Conservation (phyloP, 768 basidiomycete species). For the Naganishia vaughanmartiniae region DNA sequence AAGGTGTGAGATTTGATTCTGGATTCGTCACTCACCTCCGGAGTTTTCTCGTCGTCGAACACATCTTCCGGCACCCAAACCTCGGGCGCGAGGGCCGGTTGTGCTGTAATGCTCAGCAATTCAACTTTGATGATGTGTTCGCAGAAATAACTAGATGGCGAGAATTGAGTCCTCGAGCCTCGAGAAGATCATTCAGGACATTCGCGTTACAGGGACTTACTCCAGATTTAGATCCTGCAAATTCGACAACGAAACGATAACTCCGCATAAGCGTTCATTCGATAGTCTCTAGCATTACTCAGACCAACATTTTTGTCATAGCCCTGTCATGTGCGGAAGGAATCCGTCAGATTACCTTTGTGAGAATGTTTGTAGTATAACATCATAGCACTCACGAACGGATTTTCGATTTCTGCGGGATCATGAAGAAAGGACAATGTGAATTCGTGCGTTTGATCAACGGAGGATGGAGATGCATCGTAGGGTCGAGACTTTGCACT, state of each 20-base stretch:
- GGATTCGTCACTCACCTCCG: neutral
- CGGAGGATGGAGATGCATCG: neutral
- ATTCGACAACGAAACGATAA: neutral
- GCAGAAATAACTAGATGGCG: slow-evolving; percentile 39
- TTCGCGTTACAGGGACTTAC: slow-evolving; percentile 1
- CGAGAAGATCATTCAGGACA: neutral
- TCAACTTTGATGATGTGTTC: slow-evolving; percentile 49
- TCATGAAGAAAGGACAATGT: neutral
- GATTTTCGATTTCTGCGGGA: slow-evolving; percentile 32
- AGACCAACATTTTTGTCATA: slow-evolving; percentile 29
- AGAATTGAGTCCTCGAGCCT: neutral
- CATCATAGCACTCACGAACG: slow-evolving; percentile 26
- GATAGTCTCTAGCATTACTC: neutral
- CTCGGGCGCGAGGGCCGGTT: slow-evolving; percentile 33
- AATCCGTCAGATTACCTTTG: neutral
- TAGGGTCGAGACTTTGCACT: neutral
- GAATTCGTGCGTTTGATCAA: neutral
- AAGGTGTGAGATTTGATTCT: neutral
- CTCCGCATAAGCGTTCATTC: neutral
- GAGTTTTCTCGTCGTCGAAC: neutral
- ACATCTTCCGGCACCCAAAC: slow-evolving; percentile 17
- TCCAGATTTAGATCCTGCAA: slow-evolving; percentile 30
- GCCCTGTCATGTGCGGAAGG: neutral
- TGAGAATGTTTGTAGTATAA: no score
- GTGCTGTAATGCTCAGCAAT: slow-evolving; percentile 45